Conservation (phyloP, 495 filamentous ascomycete species). For the Hypomontagnella monticulosa region DNA sequence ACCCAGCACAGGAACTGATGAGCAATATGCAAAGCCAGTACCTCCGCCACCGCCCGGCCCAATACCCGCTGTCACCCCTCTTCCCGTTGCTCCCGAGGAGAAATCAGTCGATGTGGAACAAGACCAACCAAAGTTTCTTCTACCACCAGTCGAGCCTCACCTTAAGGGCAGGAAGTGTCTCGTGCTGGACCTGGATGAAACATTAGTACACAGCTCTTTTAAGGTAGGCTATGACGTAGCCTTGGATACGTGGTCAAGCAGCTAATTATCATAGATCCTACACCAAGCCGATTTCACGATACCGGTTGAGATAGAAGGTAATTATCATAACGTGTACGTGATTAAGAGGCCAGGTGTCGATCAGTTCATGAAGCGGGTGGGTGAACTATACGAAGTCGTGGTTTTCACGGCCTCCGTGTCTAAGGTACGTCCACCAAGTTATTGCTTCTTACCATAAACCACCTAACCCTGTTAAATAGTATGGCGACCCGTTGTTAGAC, state of each 20-base stretch:
- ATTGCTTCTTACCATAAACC: neutral
- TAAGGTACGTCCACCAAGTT: slow-evolving; percentile 71
- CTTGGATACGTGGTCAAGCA: slow-evolving; percentile 9
- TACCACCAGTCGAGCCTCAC: slow-evolving; percentile 80
- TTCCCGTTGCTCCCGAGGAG: slow-evolving; percentile 36
- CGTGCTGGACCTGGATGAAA: slow-evolving; percentile 96
- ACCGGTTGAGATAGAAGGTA: slow-evolving; percentile 98
- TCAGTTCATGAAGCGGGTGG: slow-evolving; percentile 98
- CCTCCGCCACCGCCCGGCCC: slow-evolving; percentile 64
- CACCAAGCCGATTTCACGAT: slow-evolving; percentile 99
- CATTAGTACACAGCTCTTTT: slow-evolving; percentile 98
- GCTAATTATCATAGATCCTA: slow-evolving; percentile 74
- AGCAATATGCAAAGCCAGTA: slow-evolving; percentile 58
- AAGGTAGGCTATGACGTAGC: slow-evolving; percentile 70
- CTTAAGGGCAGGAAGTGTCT: slow-evolving; percentile 90
- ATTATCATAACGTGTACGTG: slow-evolving; percentile 99
- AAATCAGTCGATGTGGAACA: slow-evolving; percentile 52
- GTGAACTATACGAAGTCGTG: slow-evolving; percentile 97
- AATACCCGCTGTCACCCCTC: slow-evolving; percentile 38
- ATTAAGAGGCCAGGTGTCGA: slow-evolving; percentile 98
- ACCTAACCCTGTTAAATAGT: slow-evolving; percentile 63
- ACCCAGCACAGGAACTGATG: slow-evolving; percentile 49
- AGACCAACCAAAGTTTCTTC: slow-evolving; percentile 72
- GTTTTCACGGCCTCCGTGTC: slow-evolving; percentile 99
- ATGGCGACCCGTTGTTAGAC: slow-evolving; percentile 94